These are phyloP conservation scores for Penicillium bialowiezense DNA, from an alignment of 495 filamentous ascomycete genomes.

Conservation along the genomic window DNA sequence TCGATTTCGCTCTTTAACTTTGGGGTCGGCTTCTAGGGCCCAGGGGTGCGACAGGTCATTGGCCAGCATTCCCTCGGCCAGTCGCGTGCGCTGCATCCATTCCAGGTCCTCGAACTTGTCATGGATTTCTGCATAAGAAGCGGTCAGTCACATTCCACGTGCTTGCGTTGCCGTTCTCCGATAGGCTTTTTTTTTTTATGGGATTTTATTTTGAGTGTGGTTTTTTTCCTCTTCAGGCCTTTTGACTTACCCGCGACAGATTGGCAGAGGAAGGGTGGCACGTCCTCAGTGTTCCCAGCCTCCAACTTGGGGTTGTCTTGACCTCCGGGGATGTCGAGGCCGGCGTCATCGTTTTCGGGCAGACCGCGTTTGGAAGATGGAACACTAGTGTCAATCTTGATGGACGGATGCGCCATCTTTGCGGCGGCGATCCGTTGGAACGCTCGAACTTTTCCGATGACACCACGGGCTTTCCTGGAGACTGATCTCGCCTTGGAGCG, in stretches of 20 bases:
- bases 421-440: slow-evolving; percentile 43
- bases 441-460: slow-evolving; percentile 47
- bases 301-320: slow-evolving; percentile 36
- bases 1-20: slow-evolving; percentile 63
- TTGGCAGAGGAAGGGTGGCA: slow-evolving; percentile 45
- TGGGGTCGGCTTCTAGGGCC: slow-evolving; percentile 50
- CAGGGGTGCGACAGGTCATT: slow-evolving; percentile 42
- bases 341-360: slow-evolving; percentile 36
- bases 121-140: slow-evolving; percentile 37
- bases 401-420: slow-evolving; percentile 47
- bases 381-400: slow-evolving; percentile 47
- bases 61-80: slow-evolving; percentile 33
- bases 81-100: slow-evolving; percentile 42
- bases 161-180: slow-evolving; percentile 14
- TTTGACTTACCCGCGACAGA: slow-evolving; percentile 38
- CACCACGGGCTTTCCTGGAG: slow-evolving; percentile 45
- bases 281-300: slow-evolving; percentile 31
- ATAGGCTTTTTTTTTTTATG: slow-evolving; percentile 13
- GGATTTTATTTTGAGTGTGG: too few species aligned
- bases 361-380: slow-evolving; percentile 41
- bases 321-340: slow-evolving; percentile 24
- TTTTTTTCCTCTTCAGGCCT: too few species aligned
- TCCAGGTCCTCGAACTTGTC: slow-evolving; percentile 49
- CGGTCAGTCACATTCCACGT: slow-evolving; percentile 24
- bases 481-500: slow-evolving; percentile 33